These are phyloP conservation scores for Hortiboletus flavorubellus DNA, from an alignment of 768 basidiomycete genomes.

Conservation along the genomic window DNA sequence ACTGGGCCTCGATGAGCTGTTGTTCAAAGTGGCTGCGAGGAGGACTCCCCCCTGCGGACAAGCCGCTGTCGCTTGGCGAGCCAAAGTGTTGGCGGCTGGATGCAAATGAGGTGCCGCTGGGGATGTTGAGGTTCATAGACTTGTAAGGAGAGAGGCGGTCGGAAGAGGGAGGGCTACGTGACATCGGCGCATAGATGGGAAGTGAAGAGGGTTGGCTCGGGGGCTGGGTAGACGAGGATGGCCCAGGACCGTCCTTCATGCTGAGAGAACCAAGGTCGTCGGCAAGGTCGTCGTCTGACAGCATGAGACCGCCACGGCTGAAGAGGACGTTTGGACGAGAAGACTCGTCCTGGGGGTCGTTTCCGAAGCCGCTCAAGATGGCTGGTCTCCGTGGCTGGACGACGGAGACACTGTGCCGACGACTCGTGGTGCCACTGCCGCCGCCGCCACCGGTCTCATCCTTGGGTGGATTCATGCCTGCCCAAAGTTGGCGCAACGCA, in stretches of 20 bases:
- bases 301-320: constrained; percentile 57
- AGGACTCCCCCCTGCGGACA: constrained; percentile 51
- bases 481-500: constrained; percentile 72
- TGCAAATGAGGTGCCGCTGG: constrained; percentile 40
- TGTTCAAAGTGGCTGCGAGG: constrained; percentile 46
- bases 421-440: constrained; percentile 78
- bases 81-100: constrained; percentile 45
- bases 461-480: constrained; percentile 59
- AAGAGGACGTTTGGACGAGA: constrained; percentile 34
- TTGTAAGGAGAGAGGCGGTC: constrained; percentile 57
- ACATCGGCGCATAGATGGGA: constrained; percentile 70
- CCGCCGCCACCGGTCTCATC: constrained; percentile 59
- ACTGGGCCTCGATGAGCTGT: constrained; percentile 39
- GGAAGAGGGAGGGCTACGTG: constrained; percentile 55
- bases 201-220: constrained; percentile 72
- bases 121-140: constrained; percentile 59
- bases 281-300: constrained; percentile 80
- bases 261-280: constrained; percentile 63
- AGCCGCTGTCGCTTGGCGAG: constrained; percentile 62
- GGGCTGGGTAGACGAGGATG: constrained; percentile 48
- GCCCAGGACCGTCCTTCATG: constrained; percentile 34
- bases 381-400: constrained; percentile 70
- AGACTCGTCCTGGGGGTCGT: constrained; percentile 42
- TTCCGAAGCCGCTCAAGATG: constrained; percentile 59
- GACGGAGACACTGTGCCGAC: constrained; percentile 80